Base-by-base conservation (phyloP, 1,139 yeast genomes). In the Kodamaea ohmeri region DNA sequence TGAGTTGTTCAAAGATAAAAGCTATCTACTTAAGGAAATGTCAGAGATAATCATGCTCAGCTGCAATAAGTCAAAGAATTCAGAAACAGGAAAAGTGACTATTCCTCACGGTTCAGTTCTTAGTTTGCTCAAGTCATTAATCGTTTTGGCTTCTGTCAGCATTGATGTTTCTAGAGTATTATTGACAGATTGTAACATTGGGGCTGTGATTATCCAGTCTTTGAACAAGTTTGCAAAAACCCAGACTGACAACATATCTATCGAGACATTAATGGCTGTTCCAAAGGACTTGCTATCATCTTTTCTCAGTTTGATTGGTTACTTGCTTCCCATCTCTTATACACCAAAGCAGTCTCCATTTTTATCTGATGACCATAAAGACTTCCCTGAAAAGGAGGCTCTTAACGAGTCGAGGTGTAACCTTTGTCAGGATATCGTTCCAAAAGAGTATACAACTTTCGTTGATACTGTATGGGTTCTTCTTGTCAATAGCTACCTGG, bases 201-300 rank as follows among this genome's bases (percentile, higher is more conserved):
- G 77, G 0, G 53, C 58, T 4, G 57, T 67, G n/a, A 62, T 79
- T 11, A 57, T 67, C 4, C 57, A 68, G 3, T 65, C 79, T 0
- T 61, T 83, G 32, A 65, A 69, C 37, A 68, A 61, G 37, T 67
- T 63, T 39, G 49, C 63, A 29, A 57, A 57, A 36, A 30, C 34
- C 19, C 42, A 38, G 20, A 25, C 37, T 12, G 36, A 32, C 22
- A 26, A 24, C 7, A 24, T 26, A 0, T 66, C 83, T 2, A 71
- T 83, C 30, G 95, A 86, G 51, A 78, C 87, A 0, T 61, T 89
- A 30, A 83, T 88, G 78, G 79, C 83, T 38, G 78, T 81, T 4
- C 90, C 94, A 1, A 82, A 81, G 47, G 86, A 81, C 17, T 56
- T 86, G 25, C 59, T 84, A 22, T 51, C 76, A 1, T 71, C 78